Conservation (phyloP, 108 stramenopile genomes). For the Cyclotella atomus region DNA sequence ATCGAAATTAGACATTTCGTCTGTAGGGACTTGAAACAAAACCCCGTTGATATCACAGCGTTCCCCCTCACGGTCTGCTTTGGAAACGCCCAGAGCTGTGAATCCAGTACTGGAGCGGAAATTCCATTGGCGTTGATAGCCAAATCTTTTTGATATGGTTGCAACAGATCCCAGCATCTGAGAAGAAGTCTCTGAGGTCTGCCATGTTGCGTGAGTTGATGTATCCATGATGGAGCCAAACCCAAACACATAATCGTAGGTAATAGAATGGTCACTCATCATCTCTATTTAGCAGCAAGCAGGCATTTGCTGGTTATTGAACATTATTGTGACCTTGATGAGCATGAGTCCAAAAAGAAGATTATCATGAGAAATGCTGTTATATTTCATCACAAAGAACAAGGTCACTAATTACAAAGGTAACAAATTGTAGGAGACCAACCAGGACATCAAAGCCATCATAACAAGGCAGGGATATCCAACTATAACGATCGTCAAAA, state of each 20-base stretch:
- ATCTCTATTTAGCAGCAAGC: neutral
- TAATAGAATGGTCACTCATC: neutral
- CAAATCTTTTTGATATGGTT: slow-evolving; percentile 46
- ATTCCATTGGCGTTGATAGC: slow-evolving; percentile 68
- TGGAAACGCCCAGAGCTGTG: slow-evolving; percentile 57
- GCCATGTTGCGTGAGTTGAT: slow-evolving; percentile 66
- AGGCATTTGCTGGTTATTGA: too few relatives aligned
- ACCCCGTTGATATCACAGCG: slow-evolving; percentile 62
- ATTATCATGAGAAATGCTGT: too few relatives aligned
- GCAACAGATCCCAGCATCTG: slow-evolving; percentile 41
- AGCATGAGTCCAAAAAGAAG: too few relatives aligned
- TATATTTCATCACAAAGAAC: too few relatives aligned
- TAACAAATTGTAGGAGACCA: slow-evolving; percentile 34
- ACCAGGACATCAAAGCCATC: slow-evolving; percentile 51
- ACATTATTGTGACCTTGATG: neutral
- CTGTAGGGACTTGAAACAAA: slow-evolving; percentile 53
- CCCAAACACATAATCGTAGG: slow-evolving; percentile 68
- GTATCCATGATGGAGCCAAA: slow-evolving; percentile 79
- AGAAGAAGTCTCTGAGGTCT: slow-evolving; percentile 2
- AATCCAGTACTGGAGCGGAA: slow-evolving; percentile 76
- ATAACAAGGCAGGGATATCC: slow-evolving; percentile 39
- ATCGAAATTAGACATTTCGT: slow-evolving; percentile 61
- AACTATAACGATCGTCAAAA: slow-evolving; percentile 51
- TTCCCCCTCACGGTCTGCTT: neutral
- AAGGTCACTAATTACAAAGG: too few relatives aligned